Evolutionary conservation across 2,329 filamentous ascomycete species (phyloP).

Genomic region (Penicillium frequentans): DNA sequence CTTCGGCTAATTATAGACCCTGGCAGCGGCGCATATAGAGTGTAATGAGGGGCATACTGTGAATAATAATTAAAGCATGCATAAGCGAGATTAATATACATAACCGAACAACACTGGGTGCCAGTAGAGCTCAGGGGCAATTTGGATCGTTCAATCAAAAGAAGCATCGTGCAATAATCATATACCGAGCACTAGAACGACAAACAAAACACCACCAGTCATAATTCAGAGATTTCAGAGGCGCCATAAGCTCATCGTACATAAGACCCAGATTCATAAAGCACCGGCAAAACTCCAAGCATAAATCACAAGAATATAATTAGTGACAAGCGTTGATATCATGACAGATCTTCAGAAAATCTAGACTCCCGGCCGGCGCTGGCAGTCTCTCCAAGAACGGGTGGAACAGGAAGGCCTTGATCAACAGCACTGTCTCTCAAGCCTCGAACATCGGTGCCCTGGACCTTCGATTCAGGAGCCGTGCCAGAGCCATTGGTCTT

Average conservation of each 20-base stretch:
- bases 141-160: not conserved
- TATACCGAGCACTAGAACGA: not conserved
- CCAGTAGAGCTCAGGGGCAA: not conserved
- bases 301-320: constrained; percentile 4
- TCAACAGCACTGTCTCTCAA: constrained; percentile 31
- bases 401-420: constrained; percentile 32
- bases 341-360: constrained; percentile 40
- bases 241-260: not conserved
- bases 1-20: not conserved
- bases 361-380: constrained; percentile 34
- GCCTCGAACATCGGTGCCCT: constrained; percentile 22
- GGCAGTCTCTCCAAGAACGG: constrained; percentile 26
- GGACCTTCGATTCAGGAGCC: constrained; percentile 11
- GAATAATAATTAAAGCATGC: not conserved
- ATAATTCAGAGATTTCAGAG: not conserved
- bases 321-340: not conserved
- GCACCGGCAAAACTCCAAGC: not conserved
- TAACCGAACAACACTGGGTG: not conserved
- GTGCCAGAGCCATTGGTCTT: constrained; percentile 21
- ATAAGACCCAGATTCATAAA: not conserved
- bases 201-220: not conserved
- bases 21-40: too few relatives aligned
- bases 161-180: not conserved
- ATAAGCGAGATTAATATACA: not conserved
- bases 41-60: not conserved